phyloP scores from a whole-genome alignment of 768 basidiomycete species.

The Mrakia hoshinonis region DNA sequence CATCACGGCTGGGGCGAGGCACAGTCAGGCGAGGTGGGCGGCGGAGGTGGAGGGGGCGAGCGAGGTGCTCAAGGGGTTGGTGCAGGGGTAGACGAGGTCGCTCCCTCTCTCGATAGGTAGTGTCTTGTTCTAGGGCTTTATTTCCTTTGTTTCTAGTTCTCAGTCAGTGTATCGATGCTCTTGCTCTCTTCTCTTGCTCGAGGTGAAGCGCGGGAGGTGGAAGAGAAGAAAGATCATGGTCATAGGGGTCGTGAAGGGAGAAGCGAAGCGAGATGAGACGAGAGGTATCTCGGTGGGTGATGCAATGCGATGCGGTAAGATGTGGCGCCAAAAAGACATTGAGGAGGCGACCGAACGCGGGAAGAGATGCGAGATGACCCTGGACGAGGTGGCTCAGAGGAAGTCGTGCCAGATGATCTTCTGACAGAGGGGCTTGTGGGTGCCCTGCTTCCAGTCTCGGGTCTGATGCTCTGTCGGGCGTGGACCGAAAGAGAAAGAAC shows the following conservation, averaged over 20 bases:
- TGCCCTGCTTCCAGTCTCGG: background rate
- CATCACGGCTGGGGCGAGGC: slow-evolving; percentile 18
- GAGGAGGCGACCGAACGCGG: too few relatives aligned
- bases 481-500: background rate
- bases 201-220: too few relatives aligned
- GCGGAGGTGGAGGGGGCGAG: slow-evolving; percentile 17
- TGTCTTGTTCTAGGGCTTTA: background rate
- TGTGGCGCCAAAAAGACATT: too few relatives aligned
- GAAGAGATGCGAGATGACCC: too few relatives aligned
- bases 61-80: slow-evolving; percentile 9
- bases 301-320: too few relatives aligned
- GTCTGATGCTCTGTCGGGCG: background rate
- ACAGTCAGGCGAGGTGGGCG: slow-evolving; percentile 21
- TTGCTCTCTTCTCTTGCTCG: background rate
- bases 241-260: too few relatives aligned
- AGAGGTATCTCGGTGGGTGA: too few relatives aligned
- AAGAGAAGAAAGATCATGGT: too few relatives aligned
- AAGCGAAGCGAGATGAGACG: too few relatives aligned
- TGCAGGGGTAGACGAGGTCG: slow-evolving; percentile 6
- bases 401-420: background rate
- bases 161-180: background rate
- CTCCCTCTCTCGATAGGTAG: background rate
- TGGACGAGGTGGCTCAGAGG: too few relatives aligned
- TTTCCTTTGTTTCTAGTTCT: background rate
- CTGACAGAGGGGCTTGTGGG: background rate